A percentile compares a stretch with the other conserved stretches of the same genome.
Conservation (phyloP, 805 yeast species). For the Candida fluviatilis region DNA sequence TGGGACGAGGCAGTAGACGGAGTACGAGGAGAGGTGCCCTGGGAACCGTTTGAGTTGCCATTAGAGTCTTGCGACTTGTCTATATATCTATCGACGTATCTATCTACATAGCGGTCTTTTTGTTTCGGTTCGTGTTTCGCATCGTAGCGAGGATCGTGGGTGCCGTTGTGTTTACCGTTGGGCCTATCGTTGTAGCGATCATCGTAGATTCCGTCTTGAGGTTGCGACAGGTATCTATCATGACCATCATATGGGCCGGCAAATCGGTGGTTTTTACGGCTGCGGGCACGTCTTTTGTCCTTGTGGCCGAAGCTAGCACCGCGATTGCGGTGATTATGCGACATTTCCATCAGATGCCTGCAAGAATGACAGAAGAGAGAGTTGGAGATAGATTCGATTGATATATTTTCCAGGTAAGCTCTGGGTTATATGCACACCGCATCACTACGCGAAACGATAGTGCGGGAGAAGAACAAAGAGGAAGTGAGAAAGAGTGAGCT, state of each 20-base stretch:
- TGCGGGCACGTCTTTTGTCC: not conserved
- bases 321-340: conserved; percentile 2
- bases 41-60: not conserved
- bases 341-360: not conserved
- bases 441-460: not conserved
- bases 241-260: not conserved
- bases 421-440: not conserved
- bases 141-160: not conserved
- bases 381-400: too few species aligned
- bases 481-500: too few species aligned
- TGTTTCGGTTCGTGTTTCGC: not conserved
- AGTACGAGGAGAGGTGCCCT: not conserved
- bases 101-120: not conserved
- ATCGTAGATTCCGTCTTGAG: too few species aligned
- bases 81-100: not conserved
- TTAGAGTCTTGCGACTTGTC: not conserved
- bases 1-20: not conserved
- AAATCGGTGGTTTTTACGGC: not conserved
- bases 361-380: too few species aligned
- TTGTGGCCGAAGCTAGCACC: not conserved
- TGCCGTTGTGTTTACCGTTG: not conserved
- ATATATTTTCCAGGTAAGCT: too few species aligned
- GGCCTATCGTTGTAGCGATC: not conserved
- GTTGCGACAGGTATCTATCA: not conserved
- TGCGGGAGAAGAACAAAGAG: too few species aligned